Conservation (phyloP, 148 eudicot species). For the Vaccinium vitisidaea region DNA sequence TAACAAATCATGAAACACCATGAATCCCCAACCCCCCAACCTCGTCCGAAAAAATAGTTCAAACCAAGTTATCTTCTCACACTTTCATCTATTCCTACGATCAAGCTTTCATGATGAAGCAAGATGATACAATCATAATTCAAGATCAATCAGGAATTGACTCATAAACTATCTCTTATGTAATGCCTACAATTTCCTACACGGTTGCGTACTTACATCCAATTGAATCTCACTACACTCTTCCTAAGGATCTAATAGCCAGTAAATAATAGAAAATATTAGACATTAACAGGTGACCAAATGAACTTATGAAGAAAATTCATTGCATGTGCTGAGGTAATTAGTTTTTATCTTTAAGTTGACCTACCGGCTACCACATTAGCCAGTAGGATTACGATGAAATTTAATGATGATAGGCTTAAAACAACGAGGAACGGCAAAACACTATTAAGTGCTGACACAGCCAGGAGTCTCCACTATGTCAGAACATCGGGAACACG, state of each 20-base stretch:
- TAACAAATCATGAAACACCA: not conserved
- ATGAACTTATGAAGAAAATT: not conserved
- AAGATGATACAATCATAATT: not conserved
- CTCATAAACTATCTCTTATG: not conserved
- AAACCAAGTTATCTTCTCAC: not conserved
- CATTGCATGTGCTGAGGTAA: not conserved
- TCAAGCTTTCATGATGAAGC: not conserved
- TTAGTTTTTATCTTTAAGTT: not conserved
- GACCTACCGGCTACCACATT: not conserved
- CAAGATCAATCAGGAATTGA: constrained; percentile 2
- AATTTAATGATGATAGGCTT: not conserved
- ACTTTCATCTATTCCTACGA: not conserved
- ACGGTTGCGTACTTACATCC: not conserved
- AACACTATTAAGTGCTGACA: too few species aligned
- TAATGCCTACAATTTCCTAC: not conserved
- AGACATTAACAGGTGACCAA: constrained; percentile 2
- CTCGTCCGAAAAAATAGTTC: not conserved
- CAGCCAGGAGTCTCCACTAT: too few species aligned
- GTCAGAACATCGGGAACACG: too few species aligned
- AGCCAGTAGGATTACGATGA: not conserved
- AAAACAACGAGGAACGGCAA: not conserved
- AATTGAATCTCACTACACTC: not conserved
- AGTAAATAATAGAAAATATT: not conserved
- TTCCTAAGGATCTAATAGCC: not conserved
- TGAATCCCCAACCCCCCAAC: not conserved